These are phyloP conservation scores for Pluteus cervinus DNA, from an alignment of 768 basidiomycete species.

Conservation along the genomic window DNA sequence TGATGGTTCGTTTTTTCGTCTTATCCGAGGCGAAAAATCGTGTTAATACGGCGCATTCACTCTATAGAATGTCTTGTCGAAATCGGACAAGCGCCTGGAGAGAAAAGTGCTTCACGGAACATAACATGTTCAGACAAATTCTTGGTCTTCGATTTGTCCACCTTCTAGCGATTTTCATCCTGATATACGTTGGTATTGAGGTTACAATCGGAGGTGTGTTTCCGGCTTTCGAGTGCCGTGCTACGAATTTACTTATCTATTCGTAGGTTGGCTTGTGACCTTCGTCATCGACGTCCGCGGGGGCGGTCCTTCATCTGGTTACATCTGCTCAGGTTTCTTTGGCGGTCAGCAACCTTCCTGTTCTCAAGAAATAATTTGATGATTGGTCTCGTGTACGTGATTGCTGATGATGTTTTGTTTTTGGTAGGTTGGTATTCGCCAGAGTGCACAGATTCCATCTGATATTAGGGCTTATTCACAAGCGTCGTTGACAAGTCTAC, in stretches of 20 bases:
- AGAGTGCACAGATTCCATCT: conserved; percentile 95
- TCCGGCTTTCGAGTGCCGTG: background rate
- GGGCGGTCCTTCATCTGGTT: conserved; percentile 34
- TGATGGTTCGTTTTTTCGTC: conserved; percentile 40
- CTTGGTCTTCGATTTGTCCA: conserved; percentile 48
- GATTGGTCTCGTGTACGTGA: too few species aligned
- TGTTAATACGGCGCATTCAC: background rate
- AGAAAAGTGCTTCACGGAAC: conserved; percentile 26
- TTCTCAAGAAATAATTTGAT: too few species aligned
- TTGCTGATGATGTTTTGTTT: too few species aligned
- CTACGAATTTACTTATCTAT: background rate
- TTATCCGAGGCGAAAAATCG: too few species aligned
- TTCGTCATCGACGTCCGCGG: conserved; percentile 33
- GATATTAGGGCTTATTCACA: conserved; percentile 96
- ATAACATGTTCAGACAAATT: conserved; percentile 43
- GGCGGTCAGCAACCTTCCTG: too few species aligned
- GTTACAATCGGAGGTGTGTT: conserved; percentile 44
- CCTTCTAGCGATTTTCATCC: conserved; percentile 53
- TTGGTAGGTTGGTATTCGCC: conserved; percentile 88
- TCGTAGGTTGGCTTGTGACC: conserved; percentile 64
- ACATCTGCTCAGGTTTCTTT: conserved; percentile 52
- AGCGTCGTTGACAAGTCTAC: conserved; percentile 83
- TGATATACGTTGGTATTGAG: conserved; percentile 67
- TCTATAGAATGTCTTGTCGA: conserved; percentile 43
- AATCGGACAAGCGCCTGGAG: conserved; percentile 41